A percentile compares a stretch with the other conserved stretches of the same genome.
phyloP scores from a whole-genome alignment of 2,329 filamentous ascomycete genomes.

The Peltaster fructicola region DNA sequence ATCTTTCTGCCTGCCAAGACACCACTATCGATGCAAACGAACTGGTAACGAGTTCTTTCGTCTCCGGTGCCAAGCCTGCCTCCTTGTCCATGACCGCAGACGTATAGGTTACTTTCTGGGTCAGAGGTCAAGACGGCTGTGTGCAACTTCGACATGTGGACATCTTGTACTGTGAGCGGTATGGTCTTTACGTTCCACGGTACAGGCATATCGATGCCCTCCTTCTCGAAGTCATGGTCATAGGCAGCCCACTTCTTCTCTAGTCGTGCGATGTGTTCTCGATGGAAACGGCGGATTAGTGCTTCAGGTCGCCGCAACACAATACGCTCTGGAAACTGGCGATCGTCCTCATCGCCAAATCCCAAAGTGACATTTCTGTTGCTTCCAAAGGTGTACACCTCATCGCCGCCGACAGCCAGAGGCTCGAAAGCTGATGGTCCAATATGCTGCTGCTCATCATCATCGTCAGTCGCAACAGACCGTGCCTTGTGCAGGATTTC shows the following conservation, averaged over 20 bases:
- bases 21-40: slow-evolving; percentile 63
- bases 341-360: slow-evolving; percentile 87
- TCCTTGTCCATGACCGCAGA: slow-evolving; percentile 81
- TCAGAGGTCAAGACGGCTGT: slow-evolving; percentile 78
- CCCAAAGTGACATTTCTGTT: slow-evolving; percentile 90
- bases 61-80: slow-evolving; percentile 79
- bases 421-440: slow-evolving; percentile 11
- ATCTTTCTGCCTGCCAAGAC: slow-evolving; percentile 57
- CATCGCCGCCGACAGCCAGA: slow-evolving; percentile 59
- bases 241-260: slow-evolving; percentile 21
- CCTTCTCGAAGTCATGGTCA: slow-evolving; percentile 15
- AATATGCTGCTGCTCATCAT: slow-evolving; percentile 24
- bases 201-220: no score
- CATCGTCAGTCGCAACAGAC: slow-evolving; percentile 25
- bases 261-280: slow-evolving; percentile 40
- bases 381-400: slow-evolving; percentile 85
- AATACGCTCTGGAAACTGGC: slow-evolving; percentile 80
- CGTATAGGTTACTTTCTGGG: slow-evolving; percentile 73
- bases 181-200: slow-evolving; percentile 55
- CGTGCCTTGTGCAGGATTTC: slow-evolving; percentile 16
- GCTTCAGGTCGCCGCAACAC: slow-evolving; percentile 58
- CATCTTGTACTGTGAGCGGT: slow-evolving; percentile 60
- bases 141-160: slow-evolving; percentile 79
- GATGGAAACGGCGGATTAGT: slow-evolving; percentile 55
- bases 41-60: slow-evolving; percentile 76